Base-by-base conservation (phyloP, 495 filamentous ascomycete genomes). In the Aspergillus affinis region DNA sequence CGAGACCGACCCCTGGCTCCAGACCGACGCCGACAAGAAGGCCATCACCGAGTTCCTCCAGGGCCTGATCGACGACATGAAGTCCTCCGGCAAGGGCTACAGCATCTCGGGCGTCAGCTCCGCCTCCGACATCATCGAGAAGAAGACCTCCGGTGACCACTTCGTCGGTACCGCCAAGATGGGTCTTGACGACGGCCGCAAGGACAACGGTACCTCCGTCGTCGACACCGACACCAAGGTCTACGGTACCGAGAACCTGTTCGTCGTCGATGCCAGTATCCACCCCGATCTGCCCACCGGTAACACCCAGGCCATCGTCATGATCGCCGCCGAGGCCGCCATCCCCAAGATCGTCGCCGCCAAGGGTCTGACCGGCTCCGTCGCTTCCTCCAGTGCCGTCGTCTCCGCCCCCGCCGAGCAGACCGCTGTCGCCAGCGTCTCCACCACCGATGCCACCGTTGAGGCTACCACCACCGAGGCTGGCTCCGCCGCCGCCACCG, bases 171-270 rank as follows among this genome's bases (percentile, higher is more conserved):
- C 77, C n/a, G 69, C 74, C 58, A 88, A 89, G 78, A 76, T 91
- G 60, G 88, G 88, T 48, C 71, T 72, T 26, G 85, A 90, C 67
- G 85, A 88, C 64, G 88, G 88, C 21, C 81, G 86, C 23, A 74
- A 20, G 13, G 13, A 77, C 60, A 76, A 76, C 23, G 88, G 88
- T 51, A 82, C 83, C n/a, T 75, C 82, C 12, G 88, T 91, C 27
- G 88, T 91, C n/a, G 88, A 91, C 61, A 72, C 78, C 45, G 81
- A 89, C 77, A 81, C 86, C 55, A 82, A 84, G 70, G 87, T 90
- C 52, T 91, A 87, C 55, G 88, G 88, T 55, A 89, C 82, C 9
- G 82, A 88, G 64, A 90, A 88, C 74, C 72, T 89, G 53, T 69
- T 59, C 58, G 44, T 69, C 26, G 63, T 69, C 46, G 63, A 69